A percentile compares a stretch with the other conserved stretches of the same genome.
phyloP scores from a whole-genome alignment of 139 green algal species.

The Edaphochlamys debaryana region DNA sequence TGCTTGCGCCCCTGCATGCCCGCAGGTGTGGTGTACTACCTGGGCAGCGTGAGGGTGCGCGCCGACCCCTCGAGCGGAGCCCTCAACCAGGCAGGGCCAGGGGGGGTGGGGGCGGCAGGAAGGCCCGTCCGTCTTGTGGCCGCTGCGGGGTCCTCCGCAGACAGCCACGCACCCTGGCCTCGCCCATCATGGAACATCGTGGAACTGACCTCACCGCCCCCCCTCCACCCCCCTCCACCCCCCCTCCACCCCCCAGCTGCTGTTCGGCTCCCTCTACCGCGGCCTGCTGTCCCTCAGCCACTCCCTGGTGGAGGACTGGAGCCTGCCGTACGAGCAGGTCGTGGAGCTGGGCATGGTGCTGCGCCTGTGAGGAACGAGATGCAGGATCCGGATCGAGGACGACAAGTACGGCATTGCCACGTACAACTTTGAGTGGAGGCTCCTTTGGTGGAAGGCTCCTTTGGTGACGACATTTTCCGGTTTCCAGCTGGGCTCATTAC shows the following conservation, averaged over 20 bases:
- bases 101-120: too few species aligned
- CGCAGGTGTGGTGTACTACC: background rate
- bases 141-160: background rate
- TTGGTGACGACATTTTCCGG: too few species aligned
- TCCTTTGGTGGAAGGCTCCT: too few species aligned
- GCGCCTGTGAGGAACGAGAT: background rate
- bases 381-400: too few species aligned
- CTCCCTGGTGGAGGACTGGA: constrained; percentile 1
- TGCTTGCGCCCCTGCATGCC: too few species aligned
- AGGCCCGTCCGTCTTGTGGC: background rate
- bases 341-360: constrained; percentile 26
- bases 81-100: too few species aligned
- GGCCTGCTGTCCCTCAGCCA: background rate
- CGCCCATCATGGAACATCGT: too few species aligned
- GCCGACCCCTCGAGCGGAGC: background rate
- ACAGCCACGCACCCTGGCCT: background rate
- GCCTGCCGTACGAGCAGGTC: constrained; percentile 6
- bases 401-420: too few species aligned
- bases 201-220: too few species aligned
- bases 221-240: too few species aligned
- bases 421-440: too few species aligned
- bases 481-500: too few species aligned
- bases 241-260: background rate
- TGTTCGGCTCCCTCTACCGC: background rate
- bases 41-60: background rate